Evolutionary conservation across 768 basidiomycete species (phyloP), one percentile per base, ranked within the genome.

Genomic region (Pulveroboletus ravenelii): DNA sequence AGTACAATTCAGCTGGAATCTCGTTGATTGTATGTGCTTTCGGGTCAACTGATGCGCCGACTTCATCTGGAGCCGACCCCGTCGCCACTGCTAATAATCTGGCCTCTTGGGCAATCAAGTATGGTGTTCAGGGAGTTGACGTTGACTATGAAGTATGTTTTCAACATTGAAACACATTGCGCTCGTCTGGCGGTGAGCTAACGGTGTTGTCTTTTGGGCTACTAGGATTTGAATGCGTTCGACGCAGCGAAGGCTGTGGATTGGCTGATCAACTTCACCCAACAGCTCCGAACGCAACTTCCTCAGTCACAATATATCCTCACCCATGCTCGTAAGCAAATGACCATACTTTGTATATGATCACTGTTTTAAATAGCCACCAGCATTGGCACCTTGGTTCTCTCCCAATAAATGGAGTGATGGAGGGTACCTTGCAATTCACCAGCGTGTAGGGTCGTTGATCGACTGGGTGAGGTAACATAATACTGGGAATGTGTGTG

Each of bases 141-240:
- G 65, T 81, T 43, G 79, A 80, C 58, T 80, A 79, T 39, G 79
- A 76, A 53, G 72, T 69, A 36, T 6, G 15, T 37, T 1, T 6
- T 37, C 15, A n/a, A n/a, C 34, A 18, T 23, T 3, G 23, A 2
- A 23, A 23, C 23, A 2, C 23, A 5, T 29, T 3, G 8, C 14
- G 15, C 2, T 29, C 2, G 34, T 35, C 2, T 17, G 42, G 32
- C 8, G n/a, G 15, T 25, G 0, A 23, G 12, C 17, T 47, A 10
- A 45, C 23, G 35, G 5, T 3, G 4, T 13, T 13, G n/a, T 0
- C 15, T 31, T 41, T 23, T 10, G 7, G 10, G 13, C 3, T 29
- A 8, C 13, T 48, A 84, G 80, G 85, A 86, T 57, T 84, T 86
- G 57, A 66, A 71, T 54, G 84, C 84, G 20, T 60, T 60, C 23